Conservation (phyloP, 2,329 filamentous ascomycete genomes). For the Xylariaceae sp. region DNA sequence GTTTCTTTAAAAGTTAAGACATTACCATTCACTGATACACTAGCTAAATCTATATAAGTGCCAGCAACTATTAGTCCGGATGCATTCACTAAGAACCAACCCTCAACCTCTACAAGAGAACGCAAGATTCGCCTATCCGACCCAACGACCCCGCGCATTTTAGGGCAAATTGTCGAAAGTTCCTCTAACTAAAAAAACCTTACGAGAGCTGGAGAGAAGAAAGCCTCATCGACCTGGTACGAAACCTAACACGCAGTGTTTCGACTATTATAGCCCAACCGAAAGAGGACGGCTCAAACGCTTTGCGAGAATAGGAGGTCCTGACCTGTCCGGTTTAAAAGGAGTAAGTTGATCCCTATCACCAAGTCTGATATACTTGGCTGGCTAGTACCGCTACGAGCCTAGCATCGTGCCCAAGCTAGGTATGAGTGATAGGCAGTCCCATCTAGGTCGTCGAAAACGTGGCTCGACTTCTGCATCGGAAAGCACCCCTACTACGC, state of each 20-base stretch:
- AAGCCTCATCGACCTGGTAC: constrained; percentile 29
- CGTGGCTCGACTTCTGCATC: constrained; percentile 13
- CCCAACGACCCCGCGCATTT: constrained; percentile 34
- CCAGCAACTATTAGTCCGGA: neutral
- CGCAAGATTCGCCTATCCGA: neutral
- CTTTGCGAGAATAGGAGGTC: constrained; percentile 43
- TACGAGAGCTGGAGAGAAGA: constrained; percentile 33
- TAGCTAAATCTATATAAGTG: neutral
- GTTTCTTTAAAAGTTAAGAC: constrained; percentile 3
- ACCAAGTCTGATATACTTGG: constrained; percentile 27
- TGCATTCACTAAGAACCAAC: neutral
- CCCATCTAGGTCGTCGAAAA: constrained; percentile 5
- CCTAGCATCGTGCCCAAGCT: neutral
- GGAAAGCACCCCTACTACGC: constrained; percentile 27
- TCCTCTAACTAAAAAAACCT: constrained; percentile 34
- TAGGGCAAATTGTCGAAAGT: constrained; percentile 38
- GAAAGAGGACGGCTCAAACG: constrained; percentile 17
- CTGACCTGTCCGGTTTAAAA: constrained; percentile 43
- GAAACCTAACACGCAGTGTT: constrained; percentile 9
- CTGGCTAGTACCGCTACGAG: constrained; percentile 28
- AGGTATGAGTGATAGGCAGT: neutral
- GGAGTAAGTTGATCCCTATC: constrained; percentile 34
- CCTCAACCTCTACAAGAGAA: constrained; percentile 7
- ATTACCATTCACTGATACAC: neutral
- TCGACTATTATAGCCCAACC: constrained; percentile 11